A percentile compares a stretch with the other conserved stretches of the same genome.
These are phyloP conservation scores for Globisporangium alternatum DNA, from an alignment of 352 stramenopile genomes.

Conservation along the genomic window DNA sequence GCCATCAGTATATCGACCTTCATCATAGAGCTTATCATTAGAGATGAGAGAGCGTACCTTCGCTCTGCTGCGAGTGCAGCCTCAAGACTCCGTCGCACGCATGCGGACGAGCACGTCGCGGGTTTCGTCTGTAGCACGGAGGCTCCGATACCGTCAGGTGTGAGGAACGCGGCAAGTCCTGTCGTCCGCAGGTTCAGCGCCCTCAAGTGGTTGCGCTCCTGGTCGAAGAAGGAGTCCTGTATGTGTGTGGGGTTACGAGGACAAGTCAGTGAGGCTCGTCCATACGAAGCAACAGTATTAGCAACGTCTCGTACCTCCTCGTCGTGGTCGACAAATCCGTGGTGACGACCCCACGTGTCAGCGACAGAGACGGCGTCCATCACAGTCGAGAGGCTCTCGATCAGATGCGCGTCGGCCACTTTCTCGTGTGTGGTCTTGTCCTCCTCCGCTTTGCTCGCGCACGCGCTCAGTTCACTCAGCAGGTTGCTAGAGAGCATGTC, in stretches of 20 bases:
- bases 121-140: constrained; percentile 21
- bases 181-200: constrained; percentile 15
- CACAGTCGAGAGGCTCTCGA: constrained; percentile 42
- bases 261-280: neutral
- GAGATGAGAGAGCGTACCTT: constrained; percentile 6
- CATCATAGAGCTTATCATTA: neutral
- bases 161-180: constrained; percentile 13
- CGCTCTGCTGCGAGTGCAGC: constrained; percentile 19
- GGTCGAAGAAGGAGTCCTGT: constrained; percentile 25
- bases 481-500: constrained; percentile 66
- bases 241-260: no score
- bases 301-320: constrained; percentile 25
- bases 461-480: constrained; percentile 32
- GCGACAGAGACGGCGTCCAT: constrained; percentile 49
- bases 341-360: constrained; percentile 29
- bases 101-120: constrained; percentile 12
- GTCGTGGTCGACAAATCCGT: constrained; percentile 15
- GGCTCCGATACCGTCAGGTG: constrained; percentile 24
- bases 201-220: constrained; percentile 14
- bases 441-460: constrained; percentile 20
- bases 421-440: constrained; percentile 44
- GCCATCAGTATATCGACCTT: neutral
- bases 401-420: constrained; percentile 28
- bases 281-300: neutral
- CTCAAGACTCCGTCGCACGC: constrained; percentile 34